Conservation (phyloP, 129 eudicot species). For the Pulicaria dysenterica region DNA sequence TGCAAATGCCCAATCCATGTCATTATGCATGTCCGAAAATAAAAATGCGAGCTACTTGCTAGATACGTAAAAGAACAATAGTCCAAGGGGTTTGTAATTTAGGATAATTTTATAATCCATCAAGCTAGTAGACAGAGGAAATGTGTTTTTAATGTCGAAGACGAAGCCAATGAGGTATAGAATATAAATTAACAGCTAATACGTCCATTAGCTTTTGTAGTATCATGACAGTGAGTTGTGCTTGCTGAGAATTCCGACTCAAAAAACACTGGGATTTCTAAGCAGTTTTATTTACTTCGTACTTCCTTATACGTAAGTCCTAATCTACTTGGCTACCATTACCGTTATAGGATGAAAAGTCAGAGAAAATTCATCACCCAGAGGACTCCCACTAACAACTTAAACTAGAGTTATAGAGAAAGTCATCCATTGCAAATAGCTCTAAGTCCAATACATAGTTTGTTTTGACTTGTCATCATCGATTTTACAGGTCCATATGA, state of each 20-base stretch:
- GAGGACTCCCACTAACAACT: neutral
- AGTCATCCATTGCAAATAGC: neutral
- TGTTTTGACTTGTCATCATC: neutral
- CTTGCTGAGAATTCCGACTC: neutral
- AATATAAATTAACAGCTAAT: neutral
- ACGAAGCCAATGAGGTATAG: neutral
- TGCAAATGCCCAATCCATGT: neutral
- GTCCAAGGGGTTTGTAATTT: neutral
- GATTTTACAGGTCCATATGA: conserved; percentile 60
- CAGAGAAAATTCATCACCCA: neutral
- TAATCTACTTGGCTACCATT: neutral
- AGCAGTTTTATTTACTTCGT: neutral
- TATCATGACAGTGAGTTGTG: conserved; percentile 1
- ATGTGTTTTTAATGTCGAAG: neutral
- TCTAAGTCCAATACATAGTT: neutral
- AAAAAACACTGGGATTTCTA: neutral
- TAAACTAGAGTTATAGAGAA: neutral
- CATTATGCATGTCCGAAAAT: neutral
- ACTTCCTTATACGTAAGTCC: conserved; percentile 12
- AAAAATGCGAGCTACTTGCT: too few species aligned
- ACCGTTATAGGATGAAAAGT: neutral
- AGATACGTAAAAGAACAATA: neutral
- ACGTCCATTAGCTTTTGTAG: neutral
- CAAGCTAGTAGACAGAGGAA: neutral
- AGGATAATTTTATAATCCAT: neutral